Conservation (phyloP, 768 basidiomycete genomes). For the Multifurca ochricompacta region DNA sequence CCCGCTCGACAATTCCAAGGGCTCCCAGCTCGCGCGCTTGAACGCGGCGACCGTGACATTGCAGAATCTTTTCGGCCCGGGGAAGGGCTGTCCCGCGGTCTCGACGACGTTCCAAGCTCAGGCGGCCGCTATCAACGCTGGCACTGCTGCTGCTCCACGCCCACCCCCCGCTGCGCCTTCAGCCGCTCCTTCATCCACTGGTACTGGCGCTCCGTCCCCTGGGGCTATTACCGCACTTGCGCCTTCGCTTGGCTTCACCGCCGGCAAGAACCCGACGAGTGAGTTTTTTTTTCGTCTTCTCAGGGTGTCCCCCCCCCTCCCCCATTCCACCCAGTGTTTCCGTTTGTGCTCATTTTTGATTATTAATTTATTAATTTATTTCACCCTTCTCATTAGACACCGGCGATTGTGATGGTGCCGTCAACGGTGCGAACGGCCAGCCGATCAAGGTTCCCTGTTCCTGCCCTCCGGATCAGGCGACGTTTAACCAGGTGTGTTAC, state of each 20-base stretch:
- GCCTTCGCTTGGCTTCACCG: slow-evolving; percentile 23
- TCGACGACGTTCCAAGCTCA: slow-evolving; percentile 50
- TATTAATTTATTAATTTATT: no score
- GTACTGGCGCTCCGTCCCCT: not conserved
- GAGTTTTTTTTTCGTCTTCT: no score
- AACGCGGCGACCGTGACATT: slow-evolving; percentile 54
- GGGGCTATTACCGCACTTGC: slow-evolving; percentile 19
- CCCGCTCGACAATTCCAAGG: slow-evolving; percentile 50
- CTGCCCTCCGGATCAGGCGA: slow-evolving; percentile 32
- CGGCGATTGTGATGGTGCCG: slow-evolving; percentile 23
- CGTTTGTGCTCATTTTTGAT: no score
- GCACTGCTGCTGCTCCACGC: not conserved
- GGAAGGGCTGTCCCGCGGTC: slow-evolving; percentile 58
- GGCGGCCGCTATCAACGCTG: slow-evolving; percentile 18
- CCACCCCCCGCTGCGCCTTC: not conserved
- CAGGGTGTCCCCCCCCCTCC: no score
- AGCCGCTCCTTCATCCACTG: no score
- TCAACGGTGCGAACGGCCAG: slow-evolving; percentile 27
- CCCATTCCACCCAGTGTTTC: no score
- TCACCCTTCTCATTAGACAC: no score
- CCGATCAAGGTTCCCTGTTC: slow-evolving; percentile 35
- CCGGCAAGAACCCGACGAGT: slow-evolving; percentile 26
- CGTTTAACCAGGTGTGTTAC: slow-evolving; percentile 26
- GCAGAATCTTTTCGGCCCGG: slow-evolving; percentile 67
- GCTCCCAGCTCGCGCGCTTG: slow-evolving; percentile 48